Base-by-base conservation (phyloP, 2,329 filamentous ascomycete species). In the Talaromyces piceae region DNA sequence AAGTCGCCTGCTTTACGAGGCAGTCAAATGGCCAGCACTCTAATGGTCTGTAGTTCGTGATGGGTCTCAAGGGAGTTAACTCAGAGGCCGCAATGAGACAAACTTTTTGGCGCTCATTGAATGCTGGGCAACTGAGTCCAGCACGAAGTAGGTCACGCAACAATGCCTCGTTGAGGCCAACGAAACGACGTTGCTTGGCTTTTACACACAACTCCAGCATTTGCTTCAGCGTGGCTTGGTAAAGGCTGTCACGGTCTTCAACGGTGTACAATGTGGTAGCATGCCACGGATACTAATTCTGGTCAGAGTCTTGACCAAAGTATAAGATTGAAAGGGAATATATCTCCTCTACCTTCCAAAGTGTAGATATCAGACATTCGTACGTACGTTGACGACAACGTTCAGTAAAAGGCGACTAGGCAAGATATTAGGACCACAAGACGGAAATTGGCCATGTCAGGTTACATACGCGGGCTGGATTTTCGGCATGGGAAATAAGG, bases 141-240 rank as follows among this genome's bases (percentile, higher is more conserved):
- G 70, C 67, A 18, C 64, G 61, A 23, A 74, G 58, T 12, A 75
- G 59, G 45, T 73, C 69, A 13, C 58, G 49, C 16, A 73, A 50
- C 13, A 75, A 58, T 43, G 63, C 66, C 31, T 61, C 55, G 48
- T 70, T 66, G 41, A 75, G 63, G 3, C 71, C 71, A 46, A 73
- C 63, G 2, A 60, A 64, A 18, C 61, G 60, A 5, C 54, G 50
- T 30, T 57, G 59, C 70, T 82, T 73, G 46, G 86, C 71, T 41
- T 80, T 75, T 57, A 86, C 86, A 57, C 80, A 80, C 63, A 91
- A 77, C 60, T 89, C 83, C 49, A 77, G 77, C 63, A 91, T 82
- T 64, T 84, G 83, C 23, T 77, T 77, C 49, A 59, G 60, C 47
- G 61, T 62, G 30, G 68, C 60, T 12, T 71, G 62, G 61, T 73